These are phyloP conservation scores for Rhamnella rubrinervis DNA, from an alignment of 331 rosid species.

Conservation along the genomic window DNA sequence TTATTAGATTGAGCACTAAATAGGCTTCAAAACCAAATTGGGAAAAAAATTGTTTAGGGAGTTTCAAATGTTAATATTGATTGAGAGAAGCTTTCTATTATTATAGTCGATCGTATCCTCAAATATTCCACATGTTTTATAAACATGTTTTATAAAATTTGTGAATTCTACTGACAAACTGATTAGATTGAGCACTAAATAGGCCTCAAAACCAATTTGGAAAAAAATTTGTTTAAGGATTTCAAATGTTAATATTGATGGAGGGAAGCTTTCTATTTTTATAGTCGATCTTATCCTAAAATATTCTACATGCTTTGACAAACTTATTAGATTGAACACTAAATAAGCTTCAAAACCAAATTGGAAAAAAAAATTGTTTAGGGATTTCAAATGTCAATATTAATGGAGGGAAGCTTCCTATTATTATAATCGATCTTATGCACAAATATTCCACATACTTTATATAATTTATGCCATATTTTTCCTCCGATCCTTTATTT, in stretches of 20 bases:
- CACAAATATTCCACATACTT: no score
- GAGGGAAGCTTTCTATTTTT: constrained; percentile 7
- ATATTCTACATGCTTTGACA: constrained; percentile 19
- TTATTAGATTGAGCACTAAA: constrained; percentile 8
- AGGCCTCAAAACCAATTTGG: constrained; percentile 11
- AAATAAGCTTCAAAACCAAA: neutral
- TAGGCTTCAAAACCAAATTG: neutral
- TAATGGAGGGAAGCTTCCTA: neutral
- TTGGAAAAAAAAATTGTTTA: no score
- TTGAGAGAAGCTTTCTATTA: constrained; percentile 5
- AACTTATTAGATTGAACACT: constrained; percentile 11
- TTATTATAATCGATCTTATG: neutral
- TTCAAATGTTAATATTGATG: constrained; percentile 10
- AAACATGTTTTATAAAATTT: no score
- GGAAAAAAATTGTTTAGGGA: constrained; percentile 20
- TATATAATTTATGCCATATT: constrained; percentile 1
- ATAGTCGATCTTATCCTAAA: neutral
- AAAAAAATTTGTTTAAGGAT: constrained; percentile 16
- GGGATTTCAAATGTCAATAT: no score
- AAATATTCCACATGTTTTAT: constrained; percentile 15
- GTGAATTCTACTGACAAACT: constrained; percentile 29
- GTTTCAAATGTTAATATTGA: constrained; percentile 10
- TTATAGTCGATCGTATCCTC: neutral
- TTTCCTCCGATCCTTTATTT: constrained; percentile 3
- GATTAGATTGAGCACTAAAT: constrained; percentile 5